phyloP scores from a whole-genome alignment of 345 rosid species.

The Salix purpurea region DNA sequence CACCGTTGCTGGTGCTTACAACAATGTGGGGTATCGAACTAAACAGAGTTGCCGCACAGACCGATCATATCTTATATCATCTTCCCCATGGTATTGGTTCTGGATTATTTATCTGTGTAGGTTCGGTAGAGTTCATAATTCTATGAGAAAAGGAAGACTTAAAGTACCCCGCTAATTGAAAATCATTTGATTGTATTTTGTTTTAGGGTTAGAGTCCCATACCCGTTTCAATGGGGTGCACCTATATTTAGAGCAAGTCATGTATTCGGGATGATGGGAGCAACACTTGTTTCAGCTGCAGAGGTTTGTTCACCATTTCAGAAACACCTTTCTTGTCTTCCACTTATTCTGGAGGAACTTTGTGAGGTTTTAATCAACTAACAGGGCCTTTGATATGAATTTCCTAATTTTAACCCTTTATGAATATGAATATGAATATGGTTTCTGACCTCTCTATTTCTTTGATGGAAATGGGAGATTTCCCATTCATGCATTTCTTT shows the following conservation, averaged over 20 bases:
- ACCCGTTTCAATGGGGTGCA: slow-evolving; percentile 97
- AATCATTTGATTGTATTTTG: not conserved
- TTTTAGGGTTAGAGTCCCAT: slow-evolving; percentile 79
- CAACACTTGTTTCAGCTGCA: slow-evolving; percentile 82
- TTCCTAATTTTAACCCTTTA: not conserved
- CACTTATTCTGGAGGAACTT: not conserved
- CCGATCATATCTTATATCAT: slow-evolving; percentile 60
- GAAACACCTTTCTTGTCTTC: not conserved
- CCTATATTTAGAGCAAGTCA: slow-evolving; percentile 93
- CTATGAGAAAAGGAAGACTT: not conserved
- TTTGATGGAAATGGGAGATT: not conserved
- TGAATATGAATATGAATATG: not conserved
- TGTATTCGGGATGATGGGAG: slow-evolving; percentile 94
- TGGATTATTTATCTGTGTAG: slow-evolving; percentile 4
- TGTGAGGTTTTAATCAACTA: not conserved
- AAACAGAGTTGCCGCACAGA: slow-evolving; percentile 78
- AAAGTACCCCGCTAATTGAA: not conserved
- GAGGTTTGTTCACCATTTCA: slow-evolving; percentile 49
- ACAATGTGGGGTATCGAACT: slow-evolving; percentile 53
- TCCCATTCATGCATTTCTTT: not conserved
- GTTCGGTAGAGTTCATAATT: not conserved
- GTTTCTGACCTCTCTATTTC: not conserved
- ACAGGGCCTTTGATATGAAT: not conserved
- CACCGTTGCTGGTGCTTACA: slow-evolving; percentile 90
- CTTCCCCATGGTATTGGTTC: slow-evolving; percentile 72